Base-by-base conservation (phyloP, 352 stramenopile species). In the Phytophthora hybrid region DNA sequence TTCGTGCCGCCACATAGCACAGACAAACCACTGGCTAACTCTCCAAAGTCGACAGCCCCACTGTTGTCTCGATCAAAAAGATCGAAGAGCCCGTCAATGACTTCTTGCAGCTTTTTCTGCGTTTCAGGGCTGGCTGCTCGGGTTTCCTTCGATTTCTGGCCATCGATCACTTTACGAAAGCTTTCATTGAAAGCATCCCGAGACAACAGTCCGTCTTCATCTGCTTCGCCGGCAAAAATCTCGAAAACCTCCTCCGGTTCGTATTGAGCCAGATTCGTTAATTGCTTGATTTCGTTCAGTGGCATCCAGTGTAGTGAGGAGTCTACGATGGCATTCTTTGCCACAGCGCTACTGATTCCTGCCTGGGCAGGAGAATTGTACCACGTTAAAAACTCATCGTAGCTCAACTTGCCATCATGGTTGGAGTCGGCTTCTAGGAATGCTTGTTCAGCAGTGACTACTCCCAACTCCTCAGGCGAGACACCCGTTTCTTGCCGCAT, bases 311-410 rank as follows among this genome's bases (percentile, higher is more conserved):
- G 85, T 32, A 94, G 67, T 19, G 82, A 92, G 18, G 88, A 92
- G 52, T 94, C 87, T 2, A 94, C 84, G 9, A 94, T 71, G 1
- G 88, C 88, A 49, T 83, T 92, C 67, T 93, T 94, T 14, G 82
- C 82, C 5, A 93, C 88, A 4, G 76, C 69, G 23, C 84, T 93
- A 58, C 83, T 92, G 47, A 94, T 92, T 19, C 88, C 85, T 13
- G 82, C 82, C 32, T 90, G 84, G 3, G 84, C 85, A 1, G 87
- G 83, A 14, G 84, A 89, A 54, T 87, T 92, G 72, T 96, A 97
- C 91, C 91, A 97, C 10, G 73, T 87, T 56, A 94, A 72, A 56
- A 97, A 97, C 49, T 97, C 90, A 31, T 97, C 87, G 58, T 96
- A 96, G 58, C 88, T 95, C 16, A 97, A 68, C 41, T 94, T 92